Base-by-base conservation (phyloP, 495 filamentous ascomycete species). In the Xylaria longipes region DNA sequence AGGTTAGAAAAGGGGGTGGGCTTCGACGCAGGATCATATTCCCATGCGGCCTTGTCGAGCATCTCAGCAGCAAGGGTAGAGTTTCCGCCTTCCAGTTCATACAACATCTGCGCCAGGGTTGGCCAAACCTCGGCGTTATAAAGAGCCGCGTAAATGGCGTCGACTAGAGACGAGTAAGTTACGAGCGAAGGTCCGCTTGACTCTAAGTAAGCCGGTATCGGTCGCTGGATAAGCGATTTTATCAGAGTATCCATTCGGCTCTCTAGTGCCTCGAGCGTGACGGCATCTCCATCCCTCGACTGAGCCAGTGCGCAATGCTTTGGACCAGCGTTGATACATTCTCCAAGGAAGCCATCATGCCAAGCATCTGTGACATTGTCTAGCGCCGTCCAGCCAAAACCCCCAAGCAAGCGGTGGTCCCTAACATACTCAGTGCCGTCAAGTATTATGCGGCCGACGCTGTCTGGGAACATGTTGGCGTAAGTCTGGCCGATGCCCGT, bases 401-500 rank as follows among this genome's bases (percentile, higher is more conserved):
- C 83, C 31, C 81, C 83, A 7, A 84, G 75, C 27, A 81, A 73
- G 39, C 84, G 79, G 69, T 87, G 85, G 65, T 87, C 83, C 60
- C 80, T 80, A 5, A 86, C 82, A 61, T 87, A 85, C 63, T 85
- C 85, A 5, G 84, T 84, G 25, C 84, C 85, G 62, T 87, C 85
- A 3, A 87, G 74, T 27, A 87, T 81, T 56, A 73, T 20, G 83
- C 85, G 4, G 83, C 83, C 62, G 79, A 82, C 69, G 79, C 75
- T 11, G 84, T 86, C 82, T 84, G 84, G 69, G 41, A 66, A 66
- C 48, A 71, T 71, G 22, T 66, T 71, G 29, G 69, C 46, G 79
- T 77, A 50, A 79, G 84, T 74, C 85, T 87, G 17, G 0, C 90
- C 91, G 5, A 93, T 86, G 5, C 90, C 79, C 1, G 90, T 91